phyloP scores from a whole-genome alignment of 2,329 filamentous ascomycete genomes.

The Pleomassaria siparia region DNA sequence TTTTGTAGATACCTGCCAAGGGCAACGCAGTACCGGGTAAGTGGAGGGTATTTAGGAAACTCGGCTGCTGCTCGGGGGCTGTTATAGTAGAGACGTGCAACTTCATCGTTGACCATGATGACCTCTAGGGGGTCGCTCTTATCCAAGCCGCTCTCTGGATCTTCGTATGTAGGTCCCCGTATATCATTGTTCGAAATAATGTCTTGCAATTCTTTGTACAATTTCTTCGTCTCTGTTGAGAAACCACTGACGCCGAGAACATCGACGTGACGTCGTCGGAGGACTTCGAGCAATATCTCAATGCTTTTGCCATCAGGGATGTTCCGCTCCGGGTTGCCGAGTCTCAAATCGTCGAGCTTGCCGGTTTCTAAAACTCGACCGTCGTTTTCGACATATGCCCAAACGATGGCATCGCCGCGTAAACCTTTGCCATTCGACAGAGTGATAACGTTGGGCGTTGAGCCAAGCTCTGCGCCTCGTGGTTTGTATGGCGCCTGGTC shows the following conservation, averaged over 20 bases:
- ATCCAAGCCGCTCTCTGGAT: conserved; percentile 70
- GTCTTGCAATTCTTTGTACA: conserved; percentile 78
- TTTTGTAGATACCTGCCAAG: conserved; percentile 92
- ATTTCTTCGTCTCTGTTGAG: conserved; percentile 79
- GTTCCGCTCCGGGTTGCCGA: conserved; percentile 66
- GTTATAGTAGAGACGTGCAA: conserved; percentile 93
- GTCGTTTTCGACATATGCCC: conserved; percentile 92
- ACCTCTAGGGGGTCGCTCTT: conserved; percentile 81
- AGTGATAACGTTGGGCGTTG: conserved; percentile 81
- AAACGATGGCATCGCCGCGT: conserved; percentile 78
- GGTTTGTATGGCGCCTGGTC: conserved; percentile 97
- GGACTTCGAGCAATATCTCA: conserved; percentile 73
- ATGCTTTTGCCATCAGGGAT: conserved; percentile 66
- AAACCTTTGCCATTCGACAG: conserved; percentile 84
- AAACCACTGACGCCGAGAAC: conserved; percentile 88
- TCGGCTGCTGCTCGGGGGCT: conserved; percentile 78
- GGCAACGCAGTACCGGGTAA: conserved; percentile 87
- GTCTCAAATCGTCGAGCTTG: conserved; percentile 76
- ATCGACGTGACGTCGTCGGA: conserved; percentile 80
- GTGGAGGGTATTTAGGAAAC: conserved; percentile 75
- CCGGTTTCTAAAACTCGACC: conserved; percentile 87
- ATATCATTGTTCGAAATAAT: conserved; percentile 78
- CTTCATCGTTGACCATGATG: conserved; percentile 91
- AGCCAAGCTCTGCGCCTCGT: conserved; percentile 86
- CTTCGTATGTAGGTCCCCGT: conserved; percentile 78